These are phyloP conservation scores for Amniculicola lignicola DNA, from an alignment of 495 filamentous ascomycete genomes.

Conservation along the genomic window DNA sequence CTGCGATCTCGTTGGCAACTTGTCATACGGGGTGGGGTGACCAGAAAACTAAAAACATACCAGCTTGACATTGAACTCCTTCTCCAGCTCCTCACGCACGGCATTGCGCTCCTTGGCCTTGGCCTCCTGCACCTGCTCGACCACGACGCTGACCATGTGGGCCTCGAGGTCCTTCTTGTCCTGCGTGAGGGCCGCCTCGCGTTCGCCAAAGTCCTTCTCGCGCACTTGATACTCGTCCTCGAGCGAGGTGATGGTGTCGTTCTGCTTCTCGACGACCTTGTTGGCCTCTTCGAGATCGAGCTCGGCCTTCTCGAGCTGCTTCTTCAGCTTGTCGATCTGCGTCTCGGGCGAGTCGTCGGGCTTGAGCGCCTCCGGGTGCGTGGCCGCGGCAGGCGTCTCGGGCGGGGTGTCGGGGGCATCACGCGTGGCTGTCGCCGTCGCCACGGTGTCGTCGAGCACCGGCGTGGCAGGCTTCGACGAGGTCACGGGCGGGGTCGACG, in stretches of 20 bases:
- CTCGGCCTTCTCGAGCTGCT: constrained; percentile 46
- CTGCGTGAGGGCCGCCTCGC: constrained; percentile 17
- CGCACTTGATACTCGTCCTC: constrained; percentile 17
- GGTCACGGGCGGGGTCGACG: constrained; percentile 4
- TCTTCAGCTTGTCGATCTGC: constrained; percentile 50
- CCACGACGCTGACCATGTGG: constrained; percentile 34
- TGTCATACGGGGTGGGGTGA: background rate
- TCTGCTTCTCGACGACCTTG: constrained; percentile 31
- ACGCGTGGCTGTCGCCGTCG: background rate
- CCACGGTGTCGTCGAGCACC: background rate
- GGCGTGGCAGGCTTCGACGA: background rate
- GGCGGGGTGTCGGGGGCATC: constrained; percentile 20
- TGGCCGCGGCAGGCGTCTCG: constrained; percentile 18
- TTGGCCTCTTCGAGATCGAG: constrained; percentile 64
- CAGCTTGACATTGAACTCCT: constrained; percentile 8
- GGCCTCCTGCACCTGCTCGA: constrained; percentile 35
- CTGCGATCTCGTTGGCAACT: background rate
- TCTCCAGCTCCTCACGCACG: constrained; percentile 22
- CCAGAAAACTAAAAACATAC: too few relatives aligned
- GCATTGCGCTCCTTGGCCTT: constrained; percentile 23
- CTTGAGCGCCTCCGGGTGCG: constrained; percentile 1
- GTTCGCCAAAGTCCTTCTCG: constrained; percentile 18
- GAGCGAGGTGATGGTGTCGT: constrained; percentile 17
- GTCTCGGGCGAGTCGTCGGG: constrained; percentile 19
- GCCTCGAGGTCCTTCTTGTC: constrained; percentile 33